Evolutionary conservation across 805 yeast species (phyloP), one percentile per base, ranked within the genome.

Genomic region (Candida suzukii): DNA sequence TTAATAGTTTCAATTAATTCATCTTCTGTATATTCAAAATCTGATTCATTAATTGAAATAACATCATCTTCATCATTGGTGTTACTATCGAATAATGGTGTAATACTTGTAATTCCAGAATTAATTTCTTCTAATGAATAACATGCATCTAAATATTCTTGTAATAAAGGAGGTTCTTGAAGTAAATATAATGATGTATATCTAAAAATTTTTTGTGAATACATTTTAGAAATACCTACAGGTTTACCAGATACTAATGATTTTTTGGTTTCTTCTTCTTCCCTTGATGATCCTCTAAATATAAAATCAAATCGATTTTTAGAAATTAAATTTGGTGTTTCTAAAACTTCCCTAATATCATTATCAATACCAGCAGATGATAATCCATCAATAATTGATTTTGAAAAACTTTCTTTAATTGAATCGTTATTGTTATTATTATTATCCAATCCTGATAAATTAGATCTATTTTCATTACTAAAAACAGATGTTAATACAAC

Each of bases 331-430:
- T 40, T 29, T 17, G 39, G 26, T 16, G 33, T 38, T 7, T 47
- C 50, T 4, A 43, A 46, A 13, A 50, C 37, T 8, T 46, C 47
- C 26, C 54, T 42, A 18, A 51, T 28, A 29, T 48, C 54, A 13
- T n/a, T n/a, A n/a, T 17, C 31, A 9, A 18, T 13, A 14, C n/a
- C 24, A 13, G 24, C n/a, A n/a, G n/a, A n/a, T n/a, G n/a, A n/a
- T n/a, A n/a, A n/a, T n/a, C n/a, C n/a, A n/a, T n/a, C n/a, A n/a
- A n/a, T n/a, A n/a, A n/a, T n/a, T n/a, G n/a, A n/a, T n/a, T n/a
- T n/a, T n/a, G n/a, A n/a, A n/a, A n/a, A n/a, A n/a, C n/a, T n/a
- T n/a, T n/a, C n/a, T n/a, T n/a, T n/a, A n/a, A n/a, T n/a, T n/a
- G n/a, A n/a, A n/a, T n/a, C n/a, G n/a, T n/a, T n/a, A n/a, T 24